A percentile compares a stretch with the other conserved stretches of the same genome.
Conservation (phyloP, 2,329 filamentous ascomycete species). For the Aspergillus sp. region DNA sequence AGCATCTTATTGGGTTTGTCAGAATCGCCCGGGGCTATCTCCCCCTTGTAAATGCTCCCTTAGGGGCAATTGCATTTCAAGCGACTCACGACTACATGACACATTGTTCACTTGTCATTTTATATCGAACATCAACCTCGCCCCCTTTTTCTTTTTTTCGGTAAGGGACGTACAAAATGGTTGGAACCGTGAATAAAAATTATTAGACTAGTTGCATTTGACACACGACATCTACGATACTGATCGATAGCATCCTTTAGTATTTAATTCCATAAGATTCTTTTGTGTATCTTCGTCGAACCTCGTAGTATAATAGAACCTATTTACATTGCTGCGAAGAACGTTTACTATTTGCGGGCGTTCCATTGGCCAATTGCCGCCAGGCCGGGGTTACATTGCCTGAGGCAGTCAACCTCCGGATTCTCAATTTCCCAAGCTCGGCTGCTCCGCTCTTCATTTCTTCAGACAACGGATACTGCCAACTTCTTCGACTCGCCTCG, state of each 20-base stretch:
- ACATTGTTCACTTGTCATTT: slow-evolving; percentile 23
- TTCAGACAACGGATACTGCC: background rate
- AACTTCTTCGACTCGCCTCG: background rate
- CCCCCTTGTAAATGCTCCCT: slow-evolving; percentile 18
- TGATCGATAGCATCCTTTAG: slow-evolving; percentile 16
- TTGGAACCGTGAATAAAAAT: slow-evolving; percentile 14
- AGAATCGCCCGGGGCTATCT: background rate
- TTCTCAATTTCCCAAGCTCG: background rate
- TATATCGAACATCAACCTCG: slow-evolving; percentile 21
- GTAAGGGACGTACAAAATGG: slow-evolving; percentile 5
- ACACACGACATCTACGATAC: slow-evolving; percentile 14
- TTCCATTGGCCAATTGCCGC: slow-evolving; percentile 6
- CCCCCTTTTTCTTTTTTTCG: background rate
- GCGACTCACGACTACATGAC: slow-evolving; percentile 33
- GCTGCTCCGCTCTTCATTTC: background rate
- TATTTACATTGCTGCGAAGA: background rate
- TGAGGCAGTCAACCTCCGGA: background rate
- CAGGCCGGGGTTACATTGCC: background rate
- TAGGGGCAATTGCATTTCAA: slow-evolving; percentile 31
- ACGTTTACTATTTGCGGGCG: slow-evolving; percentile 5
- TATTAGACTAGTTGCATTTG: slow-evolving; percentile 18
- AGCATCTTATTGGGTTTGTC: slow-evolving; percentile 15
- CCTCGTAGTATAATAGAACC: no score
- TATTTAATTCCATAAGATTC: slow-evolving; percentile 10
- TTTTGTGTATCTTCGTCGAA: background rate